Percentiles rank a stretch among this genome's conserved stretches.
Evolutionary conservation across 257 asterid genomes (phyloP).

Genomic region (Przewalskia tangutica): DNA sequence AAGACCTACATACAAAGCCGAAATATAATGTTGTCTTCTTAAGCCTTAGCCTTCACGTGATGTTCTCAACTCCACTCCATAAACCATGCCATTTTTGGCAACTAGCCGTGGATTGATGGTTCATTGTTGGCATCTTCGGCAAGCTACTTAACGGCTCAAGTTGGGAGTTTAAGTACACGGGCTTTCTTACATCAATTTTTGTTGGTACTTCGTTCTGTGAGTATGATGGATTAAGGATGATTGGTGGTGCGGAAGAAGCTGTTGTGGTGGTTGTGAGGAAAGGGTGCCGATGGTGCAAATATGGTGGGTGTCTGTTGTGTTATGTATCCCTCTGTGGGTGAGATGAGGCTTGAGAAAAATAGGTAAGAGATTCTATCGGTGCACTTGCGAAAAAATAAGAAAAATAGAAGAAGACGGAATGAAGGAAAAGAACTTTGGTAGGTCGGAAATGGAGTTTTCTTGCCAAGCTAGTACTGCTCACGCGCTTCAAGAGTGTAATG

Average conservation of each 20-base stretch:
- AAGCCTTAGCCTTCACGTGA: fast-evolving
- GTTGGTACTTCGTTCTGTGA: not conserved
- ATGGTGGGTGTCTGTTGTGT: not conserved
- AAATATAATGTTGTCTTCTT: too few relatives aligned
- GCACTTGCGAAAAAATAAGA: not conserved
- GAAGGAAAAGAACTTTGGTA: not conserved
- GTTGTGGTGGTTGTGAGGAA: not conserved
- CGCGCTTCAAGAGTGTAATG: too few relatives aligned
- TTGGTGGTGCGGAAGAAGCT: not conserved
- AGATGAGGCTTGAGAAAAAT: not conserved
- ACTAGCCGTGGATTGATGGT: too few relatives aligned
- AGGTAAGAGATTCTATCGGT: not conserved
- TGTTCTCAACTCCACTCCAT: fast-evolving
- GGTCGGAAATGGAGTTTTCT: not conserved
- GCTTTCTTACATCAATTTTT: not conserved
- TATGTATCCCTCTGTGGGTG: not conserved
- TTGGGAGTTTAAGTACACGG: too few relatives aligned
- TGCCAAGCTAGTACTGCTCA: too few relatives aligned
- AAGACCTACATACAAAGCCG: too few relatives aligned
- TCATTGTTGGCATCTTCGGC: too few relatives aligned
- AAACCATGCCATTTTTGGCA: fast-evolving
- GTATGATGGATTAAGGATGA: not conserved
- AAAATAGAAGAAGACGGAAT: not conserved
- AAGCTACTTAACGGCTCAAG: fast-evolving
- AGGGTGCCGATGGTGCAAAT: not conserved